These are phyloP conservation scores for Vitis hybrid DNA, from an alignment of 177 flowering plant genomes.

Conservation along the genomic window DNA sequence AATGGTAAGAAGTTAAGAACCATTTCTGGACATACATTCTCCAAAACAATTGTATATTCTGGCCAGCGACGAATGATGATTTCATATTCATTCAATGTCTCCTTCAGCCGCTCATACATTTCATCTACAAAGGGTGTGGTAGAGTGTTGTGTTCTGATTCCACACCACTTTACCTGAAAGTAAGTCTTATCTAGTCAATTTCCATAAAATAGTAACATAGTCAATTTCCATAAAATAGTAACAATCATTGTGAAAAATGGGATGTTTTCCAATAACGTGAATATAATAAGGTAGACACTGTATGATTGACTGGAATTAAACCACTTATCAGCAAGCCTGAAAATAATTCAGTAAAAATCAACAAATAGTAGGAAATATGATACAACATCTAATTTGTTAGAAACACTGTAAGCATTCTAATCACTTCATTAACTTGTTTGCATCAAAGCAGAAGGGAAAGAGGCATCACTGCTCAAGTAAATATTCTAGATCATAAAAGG, in stretches of 20 bases:
- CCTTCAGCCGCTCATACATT: constrained; percentile 77
- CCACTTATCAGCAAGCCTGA: too few relatives aligned
- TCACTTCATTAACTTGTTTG: too few relatives aligned
- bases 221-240: neutral
- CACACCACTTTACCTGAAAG: constrained; percentile 91
- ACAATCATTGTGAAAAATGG: neutral
- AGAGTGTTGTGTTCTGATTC: constrained; percentile 80
- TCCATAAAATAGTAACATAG: neutral
- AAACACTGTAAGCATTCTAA: too few relatives aligned
- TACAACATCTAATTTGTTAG: too few relatives aligned
- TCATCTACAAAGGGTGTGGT: constrained; percentile 94
- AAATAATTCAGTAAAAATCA: too few relatives aligned
- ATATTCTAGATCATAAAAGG: neutral
- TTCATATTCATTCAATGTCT: constrained; percentile 76
- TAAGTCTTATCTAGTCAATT: constrained; percentile 1
- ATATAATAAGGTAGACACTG: too few relatives aligned
- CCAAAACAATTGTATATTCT: constrained; percentile 72
- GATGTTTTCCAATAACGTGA: neutral
- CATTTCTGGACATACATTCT: constrained; percentile 56
- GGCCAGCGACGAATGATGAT: constrained; percentile 89
- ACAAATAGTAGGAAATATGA: too few relatives aligned
- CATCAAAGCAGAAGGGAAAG: too few relatives aligned
- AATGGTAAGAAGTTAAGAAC: neutral
- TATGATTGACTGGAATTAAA: too few relatives aligned
- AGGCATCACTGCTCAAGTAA: too few relatives aligned